Evolutionary conservation across 768 basidiomycete species (phyloP).

Genomic region (Kwoniella mangroviensis): DNA sequence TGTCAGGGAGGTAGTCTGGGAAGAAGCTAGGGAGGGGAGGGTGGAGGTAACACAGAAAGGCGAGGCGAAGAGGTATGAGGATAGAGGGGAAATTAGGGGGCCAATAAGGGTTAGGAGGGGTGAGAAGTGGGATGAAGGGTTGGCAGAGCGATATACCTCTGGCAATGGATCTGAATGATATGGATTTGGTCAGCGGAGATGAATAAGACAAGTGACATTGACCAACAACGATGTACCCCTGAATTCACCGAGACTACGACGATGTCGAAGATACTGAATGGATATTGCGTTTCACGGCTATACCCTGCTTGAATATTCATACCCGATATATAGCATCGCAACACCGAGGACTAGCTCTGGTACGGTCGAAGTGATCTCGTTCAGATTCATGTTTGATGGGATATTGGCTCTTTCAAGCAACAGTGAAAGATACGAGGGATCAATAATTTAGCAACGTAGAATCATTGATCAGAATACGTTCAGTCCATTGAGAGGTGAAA

Average conservation of each 20-base stretch:
- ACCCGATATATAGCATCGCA: not conserved
- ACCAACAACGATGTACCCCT: not conserved
- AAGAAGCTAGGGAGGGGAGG: slow-evolving; percentile 28
- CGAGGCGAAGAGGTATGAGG: slow-evolving; percentile 27
- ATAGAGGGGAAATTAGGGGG: slow-evolving; percentile 35
- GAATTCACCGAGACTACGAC: too few relatives aligned
- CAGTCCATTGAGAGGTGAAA: too few relatives aligned
- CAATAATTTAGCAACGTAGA: too few relatives aligned
- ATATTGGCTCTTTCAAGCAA: not conserved
- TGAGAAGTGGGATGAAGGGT: slow-evolving; percentile 24
- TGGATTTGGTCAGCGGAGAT: not conserved
- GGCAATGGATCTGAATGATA: not conserved
- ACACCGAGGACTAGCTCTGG: not conserved
- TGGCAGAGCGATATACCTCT: not conserved
- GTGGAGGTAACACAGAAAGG: slow-evolving; percentile 48
- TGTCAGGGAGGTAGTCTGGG: slow-evolving; percentile 46
- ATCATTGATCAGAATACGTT: too few relatives aligned
- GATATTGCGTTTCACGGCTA: not conserved
- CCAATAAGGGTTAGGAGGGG: slow-evolving; percentile 48
- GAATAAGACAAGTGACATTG: not conserved
- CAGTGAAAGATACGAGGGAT: too few relatives aligned
- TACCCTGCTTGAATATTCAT: not conserved
- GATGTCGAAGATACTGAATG: not conserved
- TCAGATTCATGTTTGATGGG: not conserved
- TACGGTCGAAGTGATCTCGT: not conserved